phyloP scores from a whole-genome alignment of 75 land plant species.

The Cupressus sempervirens region DNA sequence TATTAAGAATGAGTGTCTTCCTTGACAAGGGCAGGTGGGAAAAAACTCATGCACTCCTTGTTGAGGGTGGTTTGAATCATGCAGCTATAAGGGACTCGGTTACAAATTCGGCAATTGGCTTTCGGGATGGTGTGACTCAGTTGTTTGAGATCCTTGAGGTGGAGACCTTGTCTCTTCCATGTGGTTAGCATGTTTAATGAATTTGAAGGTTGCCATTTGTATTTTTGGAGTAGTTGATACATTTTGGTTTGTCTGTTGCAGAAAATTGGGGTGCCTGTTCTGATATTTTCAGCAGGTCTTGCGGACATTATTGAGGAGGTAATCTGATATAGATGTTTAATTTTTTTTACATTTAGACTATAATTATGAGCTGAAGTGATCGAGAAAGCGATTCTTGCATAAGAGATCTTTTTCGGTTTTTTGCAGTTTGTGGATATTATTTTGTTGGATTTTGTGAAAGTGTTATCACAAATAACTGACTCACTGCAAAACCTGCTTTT shows the following conservation, averaged over 20 bases:
- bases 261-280: constrained; percentile 72
- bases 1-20: background rate
- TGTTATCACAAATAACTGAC: background rate
- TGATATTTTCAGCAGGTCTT: constrained; percentile 94
- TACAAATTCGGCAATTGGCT: constrained; percentile 55
- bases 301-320: constrained; percentile 98
- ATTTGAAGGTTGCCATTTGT: background rate
- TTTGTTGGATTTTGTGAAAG: constrained; percentile 6
- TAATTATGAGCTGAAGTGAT: background rate
- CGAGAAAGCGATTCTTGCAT: background rate
- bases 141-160: constrained; percentile 85
- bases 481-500: background rate
- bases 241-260: constrained; percentile 23
- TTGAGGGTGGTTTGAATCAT: constrained; percentile 82
- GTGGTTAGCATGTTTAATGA: background rate
- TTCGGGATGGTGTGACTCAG: constrained; percentile 76
- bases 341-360: background rate
- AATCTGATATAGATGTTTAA: constrained; percentile 6
- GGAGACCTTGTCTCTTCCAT: background rate
- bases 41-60: constrained; percentile 80
- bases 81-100: constrained; percentile 76
- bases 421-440: constrained; percentile 1
- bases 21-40: constrained; percentile 72
- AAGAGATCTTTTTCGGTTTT: background rate
- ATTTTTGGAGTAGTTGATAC: background rate